Evolutionary conservation across 192 early-diverging fungal genomes (phyloP), one percentile per base, ranked within the genome.

Genomic region (Spizellomyces punctatus): DNA sequence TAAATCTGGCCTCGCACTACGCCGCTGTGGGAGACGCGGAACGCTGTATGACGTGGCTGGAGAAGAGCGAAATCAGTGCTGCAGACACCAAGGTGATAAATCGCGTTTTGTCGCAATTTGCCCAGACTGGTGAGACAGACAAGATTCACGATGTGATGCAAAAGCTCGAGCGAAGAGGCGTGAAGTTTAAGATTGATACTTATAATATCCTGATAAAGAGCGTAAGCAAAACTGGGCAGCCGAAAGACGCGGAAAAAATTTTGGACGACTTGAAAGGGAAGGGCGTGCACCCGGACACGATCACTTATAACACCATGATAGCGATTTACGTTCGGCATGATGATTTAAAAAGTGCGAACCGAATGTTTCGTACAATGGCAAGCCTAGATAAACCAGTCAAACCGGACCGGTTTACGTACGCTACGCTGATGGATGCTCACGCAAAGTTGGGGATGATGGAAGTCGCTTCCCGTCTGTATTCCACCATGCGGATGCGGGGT

Each of bases 231-330:
- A 36, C 27, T 17, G 55, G 67, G 4, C 27, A 17, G 9, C 55
- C 54, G 36, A 42, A 69, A n/a, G 8, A 21, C 6, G 55, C 57
- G n/a, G 36, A 69, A 46, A 46, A 61, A n/a, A 54, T 59, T 10
- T 19, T 69, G 17, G 8, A n/a, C 2, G n/a, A 44, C 10, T 58
- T 69, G 57, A n/a, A 16, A 17, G 27, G 45, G 22, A 16, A 44
- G 41, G 21, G 41, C 6, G 14, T 69, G 10, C 8, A 21, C 16
- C 45, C 8, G 27, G 52, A 57, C 19, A 21, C 17, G 9, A 58
- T 69, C 21, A 69, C 67, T 22, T 58, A 19, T 50, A 69, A 69
- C 42, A 69, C 55, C n/a, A 57, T 69, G 21, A 69, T 69, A n/a
- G 19, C 67, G 12, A 57, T 69, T 43, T 69, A 46, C 56, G 42